Percentiles rank a stretch among this genome's conserved stretches.
Conservation (phyloP, 176 grass and related monocot species). For the Dendrocalamus sinicus region DNA sequence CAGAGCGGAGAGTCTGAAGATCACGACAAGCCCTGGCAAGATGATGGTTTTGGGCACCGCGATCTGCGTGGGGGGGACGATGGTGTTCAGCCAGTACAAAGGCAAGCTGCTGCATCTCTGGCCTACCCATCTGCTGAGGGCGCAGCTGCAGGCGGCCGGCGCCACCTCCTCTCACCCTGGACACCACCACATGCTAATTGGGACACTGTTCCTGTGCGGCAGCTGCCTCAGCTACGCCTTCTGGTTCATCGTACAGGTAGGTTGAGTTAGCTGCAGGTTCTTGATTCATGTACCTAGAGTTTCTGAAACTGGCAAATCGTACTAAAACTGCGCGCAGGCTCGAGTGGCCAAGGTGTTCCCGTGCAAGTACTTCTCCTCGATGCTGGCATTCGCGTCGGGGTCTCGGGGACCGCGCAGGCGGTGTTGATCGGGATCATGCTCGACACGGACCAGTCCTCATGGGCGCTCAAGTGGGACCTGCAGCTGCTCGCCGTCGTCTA, state of each 20-base stretch:
- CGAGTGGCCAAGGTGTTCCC: slow-evolving; percentile 42
- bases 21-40: not conserved
- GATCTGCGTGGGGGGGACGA: slow-evolving; percentile 55
- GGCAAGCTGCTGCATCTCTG: slow-evolving; percentile 35
- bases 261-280: no score
- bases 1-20: slow-evolving; percentile 52
- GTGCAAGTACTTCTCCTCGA: slow-evolving; percentile 49
- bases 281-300: no score
- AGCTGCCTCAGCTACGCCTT: slow-evolving; percentile 54
- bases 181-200: slow-evolving; percentile 36
- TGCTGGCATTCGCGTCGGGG: slow-evolving; percentile 45
- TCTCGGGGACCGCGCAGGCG: slow-evolving; percentile 38
- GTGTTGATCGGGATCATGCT: slow-evolving; percentile 17
- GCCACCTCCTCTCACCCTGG: not conserved
- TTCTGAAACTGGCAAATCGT: no score
- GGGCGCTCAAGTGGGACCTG: slow-evolving; percentile 50
- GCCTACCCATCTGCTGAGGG: slow-evolving; percentile 38
- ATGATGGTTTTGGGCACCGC: slow-evolving; percentile 49
- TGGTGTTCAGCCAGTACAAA: slow-evolving; percentile 47
- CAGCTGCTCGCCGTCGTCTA: slow-evolving; percentile 49
- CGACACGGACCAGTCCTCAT: not conserved
- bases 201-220: slow-evolving; percentile 41
- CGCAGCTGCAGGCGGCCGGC: not conserved
- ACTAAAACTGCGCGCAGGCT: not conserved
- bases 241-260: slow-evolving; percentile 53